Evolutionary conservation across 768 basidiomycete genomes (phyloP), one percentile per base, ranked within the genome.

Genomic region (Suillus luteus): DNA sequence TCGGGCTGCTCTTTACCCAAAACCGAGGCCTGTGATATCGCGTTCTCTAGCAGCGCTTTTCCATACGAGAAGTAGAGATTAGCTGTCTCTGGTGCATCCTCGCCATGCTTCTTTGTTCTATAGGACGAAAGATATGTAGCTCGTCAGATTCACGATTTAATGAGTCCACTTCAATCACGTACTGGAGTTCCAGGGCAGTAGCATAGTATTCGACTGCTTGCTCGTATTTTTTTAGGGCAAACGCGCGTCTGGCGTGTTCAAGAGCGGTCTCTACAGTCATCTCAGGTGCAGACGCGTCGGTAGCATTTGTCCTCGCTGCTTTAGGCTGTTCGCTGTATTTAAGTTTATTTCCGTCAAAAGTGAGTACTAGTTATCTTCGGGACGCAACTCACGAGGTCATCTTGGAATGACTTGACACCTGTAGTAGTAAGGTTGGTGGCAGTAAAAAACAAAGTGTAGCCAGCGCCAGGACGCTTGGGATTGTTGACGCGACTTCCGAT

Each of bases 51-150:
- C 48, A 99, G 78, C 5, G 97, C 95, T 75, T 91, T 95, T 15
- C 97, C 97, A 71, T 99, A 99, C 4, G 85, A 82, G 64, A 96
- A 90, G 65, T 98, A 92, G 24, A 96, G 73, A 70, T 98, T 94
- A 9, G 95, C 96, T 60, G 84, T 88, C 71, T 92, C 88, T 0
- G 91, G 89, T 27, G 90, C 86, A 70, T 94, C 83, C 57, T 99
- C 95, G 43, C 88, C 92, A 64, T 87, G 79, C 69, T 87, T 81
- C 70, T 85, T 79, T 31, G 92, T 91, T 66, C 94, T 96, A 65
- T 31, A 5, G 33, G 24, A n/a, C 5, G 27, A 12, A 10, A 60
- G 24, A 37, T 37, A n/a, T 6, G 59, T 64, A 41, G 59, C 61
- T 68, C 68, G 71, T 70, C 64, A 69, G 54, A 40, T 22, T 11